A percentile compares a stretch with the other conserved stretches of the same genome.
Conservation (phyloP, 768 basidiomycete species). For the Coprinopsis cinerea region DNA sequence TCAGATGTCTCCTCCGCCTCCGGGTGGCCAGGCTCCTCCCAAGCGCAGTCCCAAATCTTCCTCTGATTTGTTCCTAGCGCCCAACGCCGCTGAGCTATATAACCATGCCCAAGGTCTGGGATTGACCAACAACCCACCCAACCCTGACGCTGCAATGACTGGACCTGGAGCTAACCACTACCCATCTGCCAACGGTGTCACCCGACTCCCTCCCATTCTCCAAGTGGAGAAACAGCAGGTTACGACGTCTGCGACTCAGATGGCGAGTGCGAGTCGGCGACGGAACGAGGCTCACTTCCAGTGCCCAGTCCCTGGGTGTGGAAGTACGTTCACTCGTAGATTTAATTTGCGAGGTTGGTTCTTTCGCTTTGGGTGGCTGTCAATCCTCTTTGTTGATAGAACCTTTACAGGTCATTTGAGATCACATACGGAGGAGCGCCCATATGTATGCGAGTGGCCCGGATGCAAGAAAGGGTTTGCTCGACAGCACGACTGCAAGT, state of each 20-base stretch:
- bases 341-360: conserved; percentile 77
- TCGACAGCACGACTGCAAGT: conserved; percentile 97
- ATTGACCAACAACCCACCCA: conserved; percentile 21
- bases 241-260: conserved; percentile 89
- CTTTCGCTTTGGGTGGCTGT: conserved; percentile 7
- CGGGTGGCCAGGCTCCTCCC: conserved; percentile 15
- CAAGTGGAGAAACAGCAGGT: conserved; percentile 95
- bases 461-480: conserved; percentile 95
- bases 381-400: conserved; percentile 9
- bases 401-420: conserved; percentile 70
- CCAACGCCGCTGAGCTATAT: conserved; percentile 50
- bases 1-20: conserved; percentile 16
- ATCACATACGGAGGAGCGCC: conserved; percentile 93
- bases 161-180: conserved; percentile 53
- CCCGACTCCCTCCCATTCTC: conserved; percentile 71
- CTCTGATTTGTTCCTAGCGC: conserved; percentile 34
- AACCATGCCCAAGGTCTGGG: conserved; percentile 36
- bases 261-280: conserved; percentile 83
- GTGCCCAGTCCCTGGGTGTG: conserved; percentile 93
- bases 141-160: conserved; percentile 20
- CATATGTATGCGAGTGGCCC: conserved; percentile 90
- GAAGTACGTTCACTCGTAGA: conserved; percentile 92
- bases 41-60: conserved; percentile 9
- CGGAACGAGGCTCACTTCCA: conserved; percentile 89
- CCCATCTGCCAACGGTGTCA: conserved; percentile 45